Base-by-base conservation (phyloP, 1,284 basidiomycete genomes). In the Irpex sp. region DNA sequence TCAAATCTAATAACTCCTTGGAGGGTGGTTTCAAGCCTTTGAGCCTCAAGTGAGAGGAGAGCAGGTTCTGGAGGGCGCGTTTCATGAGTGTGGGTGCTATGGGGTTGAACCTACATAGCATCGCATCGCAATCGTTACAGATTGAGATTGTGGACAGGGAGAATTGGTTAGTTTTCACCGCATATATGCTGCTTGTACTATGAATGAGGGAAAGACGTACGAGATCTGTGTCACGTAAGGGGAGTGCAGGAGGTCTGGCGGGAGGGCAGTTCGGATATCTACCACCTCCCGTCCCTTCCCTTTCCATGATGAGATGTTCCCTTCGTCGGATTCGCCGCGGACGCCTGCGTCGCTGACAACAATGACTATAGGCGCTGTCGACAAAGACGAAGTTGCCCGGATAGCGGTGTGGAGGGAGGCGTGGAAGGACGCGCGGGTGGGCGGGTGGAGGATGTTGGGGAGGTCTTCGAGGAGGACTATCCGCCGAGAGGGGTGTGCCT, bases 391-490 rank as follows among this genome's bases (percentile, higher is more conserved):
- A 63, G 66, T 71, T 59, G 75, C 61, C 17, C 74, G 67, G 0
- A 87, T 84, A 57, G 92, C 81, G 0, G 82, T 76, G 26, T 85
- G 76, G 0, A 99, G 75, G 0, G 89, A 82, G 0, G 83, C 78
- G 67, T 97, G 94, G 71, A 98, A 96, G 0, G 86, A 83, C 3
- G 81, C 76, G 66, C 90, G 89, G 0, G 93, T 96, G 2, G 82
- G 78, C 1, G 82, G 75, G 71, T 96, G 92, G 4, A 93, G 78
- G 51, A 98, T 83, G 72, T 98, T 98, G 0, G 97, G 97, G 2
- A 98, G 82, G 65, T 98, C 94, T 74, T 98, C 96, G 6, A 99
- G 80, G 5, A 99, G 85, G 58, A 99, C 85, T 4, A 97, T 71
- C 8, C 54, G 54, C 21, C 19, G 13, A 19, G 54, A 59, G 21